phyloP scores from a whole-genome alignment of 1,284 basidiomycete species.

The Malassezia arunalokei region DNA sequence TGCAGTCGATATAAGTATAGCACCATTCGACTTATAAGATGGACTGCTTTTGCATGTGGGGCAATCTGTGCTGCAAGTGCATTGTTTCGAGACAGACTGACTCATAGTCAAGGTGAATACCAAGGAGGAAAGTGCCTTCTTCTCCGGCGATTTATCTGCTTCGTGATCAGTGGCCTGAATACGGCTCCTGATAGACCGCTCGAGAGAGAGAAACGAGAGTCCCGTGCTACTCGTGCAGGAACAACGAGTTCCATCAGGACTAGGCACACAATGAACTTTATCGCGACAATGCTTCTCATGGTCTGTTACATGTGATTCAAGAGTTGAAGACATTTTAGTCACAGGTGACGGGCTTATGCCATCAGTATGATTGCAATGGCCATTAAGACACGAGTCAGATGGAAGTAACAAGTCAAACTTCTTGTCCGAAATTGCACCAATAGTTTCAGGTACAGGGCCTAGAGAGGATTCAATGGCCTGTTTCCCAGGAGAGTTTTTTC shows the following conservation, averaged over 20 bases:
- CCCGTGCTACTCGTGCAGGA: slow-evolving; percentile 39
- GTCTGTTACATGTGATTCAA: too few species aligned
- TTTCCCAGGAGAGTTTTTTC: too few species aligned
- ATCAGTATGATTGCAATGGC: too few species aligned
- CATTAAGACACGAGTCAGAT: too few species aligned
- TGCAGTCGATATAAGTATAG: slow-evolving; percentile 35
- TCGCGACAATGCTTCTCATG: background rate
- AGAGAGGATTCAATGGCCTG: too few species aligned
- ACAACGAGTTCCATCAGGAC: slow-evolving; percentile 38
- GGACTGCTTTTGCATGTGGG: slow-evolving; percentile 40
- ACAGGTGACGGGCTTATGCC: too few species aligned
- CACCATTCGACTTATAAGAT: slow-evolving; percentile 27
- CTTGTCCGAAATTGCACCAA: too few species aligned
- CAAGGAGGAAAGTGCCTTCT: slow-evolving; percentile 13
- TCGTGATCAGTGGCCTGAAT: background rate
- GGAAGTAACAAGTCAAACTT: too few species aligned
- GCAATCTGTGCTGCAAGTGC: slow-evolving; percentile 39
- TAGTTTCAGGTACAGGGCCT: too few species aligned
- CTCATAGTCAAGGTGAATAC: slow-evolving; percentile 39
- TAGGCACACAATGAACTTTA: slow-evolving; percentile 43
- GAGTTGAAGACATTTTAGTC: too few species aligned
- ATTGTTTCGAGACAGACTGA: slow-evolving; percentile 37
- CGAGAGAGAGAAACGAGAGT: slow-evolving; percentile 34
- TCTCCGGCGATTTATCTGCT: background rate
- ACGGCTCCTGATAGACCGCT: slow-evolving; percentile 17